A percentile compares a stretch with the other conserved stretches of the same genome.
Evolutionary conservation across 495 filamentous ascomycete species (phyloP).

Genomic region (Neurospora sublineolata): DNA sequence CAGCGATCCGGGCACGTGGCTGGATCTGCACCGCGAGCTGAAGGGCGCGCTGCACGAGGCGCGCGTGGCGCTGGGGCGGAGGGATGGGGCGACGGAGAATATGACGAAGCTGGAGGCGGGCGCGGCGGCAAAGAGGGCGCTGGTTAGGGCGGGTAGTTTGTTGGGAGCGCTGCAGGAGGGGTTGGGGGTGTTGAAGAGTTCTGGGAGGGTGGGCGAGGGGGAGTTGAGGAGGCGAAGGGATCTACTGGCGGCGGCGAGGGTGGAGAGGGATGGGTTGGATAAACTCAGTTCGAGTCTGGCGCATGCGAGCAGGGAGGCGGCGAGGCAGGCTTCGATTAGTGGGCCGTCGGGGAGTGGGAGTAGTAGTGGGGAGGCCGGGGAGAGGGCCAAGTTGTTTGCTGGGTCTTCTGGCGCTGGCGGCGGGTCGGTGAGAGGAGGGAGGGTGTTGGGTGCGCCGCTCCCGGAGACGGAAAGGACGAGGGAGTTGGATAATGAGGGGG

Average conservation of each 20-base stretch:
- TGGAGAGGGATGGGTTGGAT: constrained; percentile 81
- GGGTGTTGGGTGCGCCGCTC: constrained; percentile 65
- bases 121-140: constrained; percentile 65
- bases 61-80: constrained; percentile 55
- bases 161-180: constrained; percentile 60
- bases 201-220: constrained; percentile 59
- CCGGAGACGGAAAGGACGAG: constrained; percentile 80
- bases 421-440: constrained; percentile 28
- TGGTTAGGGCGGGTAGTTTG: constrained; percentile 63
- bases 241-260: constrained; percentile 60
- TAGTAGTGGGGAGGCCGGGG: constrained; percentile 13
- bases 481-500: constrained; percentile 81
- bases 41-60: constrained; percentile 77
- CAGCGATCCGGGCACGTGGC: constrained; percentile 71
- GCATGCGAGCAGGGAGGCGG: constrained; percentile 18
- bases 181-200: constrained; percentile 40
- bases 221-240: constrained; percentile 75
- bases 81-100: constrained; percentile 61
- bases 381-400: constrained; percentile 24
- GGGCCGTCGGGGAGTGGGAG: constrained; percentile 3
- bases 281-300: constrained; percentile 64
- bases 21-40: constrained; percentile 75
- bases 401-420: constrained; percentile 3
- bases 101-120: constrained; percentile 49
- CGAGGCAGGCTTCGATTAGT: not conserved